Evolutionary conservation across 352 stramenopile genomes (phyloP).

Genomic region (Phytophthora pini): DNA sequence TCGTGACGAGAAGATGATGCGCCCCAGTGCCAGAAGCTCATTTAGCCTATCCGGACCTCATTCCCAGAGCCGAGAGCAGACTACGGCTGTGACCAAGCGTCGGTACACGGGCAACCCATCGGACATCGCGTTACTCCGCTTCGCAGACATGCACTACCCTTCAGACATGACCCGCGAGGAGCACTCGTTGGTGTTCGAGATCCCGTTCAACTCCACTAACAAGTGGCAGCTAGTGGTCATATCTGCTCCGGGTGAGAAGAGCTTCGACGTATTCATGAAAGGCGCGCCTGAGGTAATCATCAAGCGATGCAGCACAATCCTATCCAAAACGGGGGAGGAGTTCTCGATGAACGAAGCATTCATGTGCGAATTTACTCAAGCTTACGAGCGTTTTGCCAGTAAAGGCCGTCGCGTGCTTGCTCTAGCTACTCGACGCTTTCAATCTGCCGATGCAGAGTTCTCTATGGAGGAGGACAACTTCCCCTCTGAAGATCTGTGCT

Average conservation of each 20-base stretch:
- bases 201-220: slow-evolving; percentile 76
- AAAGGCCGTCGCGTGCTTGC: slow-evolving; percentile 58
- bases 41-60: slow-evolving; percentile 16
- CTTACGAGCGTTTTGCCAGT: slow-evolving; percentile 52
- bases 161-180: slow-evolving; percentile 41
- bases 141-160: slow-evolving; percentile 47
- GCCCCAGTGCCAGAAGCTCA: slow-evolving; percentile 3
- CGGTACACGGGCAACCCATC: slow-evolving; percentile 61
- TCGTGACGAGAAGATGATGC: slow-evolving; percentile 19
- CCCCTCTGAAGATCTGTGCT: slow-evolving; percentile 50
- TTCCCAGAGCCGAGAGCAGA: slow-evolving; percentile 28
- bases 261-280: slow-evolving; percentile 89
- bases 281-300: slow-evolving; percentile 94
- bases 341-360: slow-evolving; percentile 48
- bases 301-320: slow-evolving; percentile 76
- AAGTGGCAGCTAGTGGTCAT: slow-evolving; percentile 71
- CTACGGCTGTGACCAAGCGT: slow-evolving; percentile 34
- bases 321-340: slow-evolving; percentile 60
- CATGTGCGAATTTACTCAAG: slow-evolving; percentile 52
- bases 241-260: slow-evolving; percentile 29
- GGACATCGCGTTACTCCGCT: slow-evolving; percentile 59
- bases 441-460: slow-evolving; percentile 22
- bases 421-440: slow-evolving; percentile 47
- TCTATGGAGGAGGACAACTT: slow-evolving; percentile 50
- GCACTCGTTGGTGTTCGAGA: slow-evolving; percentile 58